Evolutionary conservation across 768 basidiomycete species (phyloP).

Genomic region (Inosperma sp.): DNA sequence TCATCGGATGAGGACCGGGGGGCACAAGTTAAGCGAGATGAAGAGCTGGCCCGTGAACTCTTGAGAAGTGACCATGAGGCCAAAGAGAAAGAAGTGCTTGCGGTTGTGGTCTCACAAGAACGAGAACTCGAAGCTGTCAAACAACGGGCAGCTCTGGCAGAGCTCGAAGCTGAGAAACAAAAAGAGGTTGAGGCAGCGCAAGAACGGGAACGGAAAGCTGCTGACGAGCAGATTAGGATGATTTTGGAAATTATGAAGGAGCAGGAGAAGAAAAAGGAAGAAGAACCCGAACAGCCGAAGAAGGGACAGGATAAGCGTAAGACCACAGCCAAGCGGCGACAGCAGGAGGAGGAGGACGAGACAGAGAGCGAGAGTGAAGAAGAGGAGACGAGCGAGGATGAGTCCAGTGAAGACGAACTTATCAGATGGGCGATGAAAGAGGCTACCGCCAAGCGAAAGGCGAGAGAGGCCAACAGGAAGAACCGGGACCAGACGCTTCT

Average conservation of each 20-base stretch:
- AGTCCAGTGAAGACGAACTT: background rate
- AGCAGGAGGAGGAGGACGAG: conserved; percentile 5
- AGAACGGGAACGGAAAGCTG: too few species aligned
- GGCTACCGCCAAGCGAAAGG: background rate
- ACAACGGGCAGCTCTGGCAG: too few species aligned
- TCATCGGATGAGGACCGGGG: background rate
- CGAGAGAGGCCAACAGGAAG: background rate
- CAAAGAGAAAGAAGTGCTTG: too few species aligned
- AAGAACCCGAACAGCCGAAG: background rate
- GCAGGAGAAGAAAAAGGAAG: background rate
- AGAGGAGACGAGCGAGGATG: background rate
- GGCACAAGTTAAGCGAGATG: background rate
- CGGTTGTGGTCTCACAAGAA: too few species aligned
- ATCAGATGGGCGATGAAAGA: background rate
- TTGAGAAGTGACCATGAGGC: too few species aligned
- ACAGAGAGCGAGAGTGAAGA: background rate
- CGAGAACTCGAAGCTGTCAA: too few species aligned
- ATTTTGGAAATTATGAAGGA: too few species aligned
- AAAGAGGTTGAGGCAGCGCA: too few species aligned
- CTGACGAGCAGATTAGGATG: too few species aligned
- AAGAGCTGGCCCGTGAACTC: too few species aligned
- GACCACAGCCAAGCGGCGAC: background rate
- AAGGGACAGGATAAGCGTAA: background rate
- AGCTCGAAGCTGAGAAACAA: background rate
- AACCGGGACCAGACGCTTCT: background rate